Conservation (phyloP, 306 rosid genomes). For the Sophora flavescens region DNA sequence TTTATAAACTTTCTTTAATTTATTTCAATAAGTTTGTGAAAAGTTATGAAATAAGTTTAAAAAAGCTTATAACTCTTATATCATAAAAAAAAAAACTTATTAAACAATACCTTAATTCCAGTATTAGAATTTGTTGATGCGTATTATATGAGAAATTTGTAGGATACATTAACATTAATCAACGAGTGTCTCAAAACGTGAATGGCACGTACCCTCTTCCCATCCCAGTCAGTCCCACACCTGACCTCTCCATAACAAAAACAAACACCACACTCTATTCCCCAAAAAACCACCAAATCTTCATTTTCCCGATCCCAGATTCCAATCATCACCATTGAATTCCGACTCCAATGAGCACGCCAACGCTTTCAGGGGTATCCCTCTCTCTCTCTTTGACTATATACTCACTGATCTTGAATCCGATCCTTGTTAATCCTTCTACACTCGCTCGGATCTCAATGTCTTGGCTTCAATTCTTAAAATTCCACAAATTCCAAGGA, state of each 20-base stretch:
- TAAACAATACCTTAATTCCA: too few relatives aligned
- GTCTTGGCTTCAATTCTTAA: background rate
- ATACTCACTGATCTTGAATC: background rate
- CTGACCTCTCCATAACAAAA: background rate
- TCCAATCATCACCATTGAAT: background rate
- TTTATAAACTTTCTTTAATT: too few relatives aligned
- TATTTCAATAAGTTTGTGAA: too few relatives aligned
- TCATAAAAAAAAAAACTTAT: too few relatives aligned
- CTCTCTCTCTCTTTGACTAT: too few relatives aligned
- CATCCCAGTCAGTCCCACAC: background rate
- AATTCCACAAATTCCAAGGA: background rate
- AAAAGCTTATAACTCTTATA: too few relatives aligned
- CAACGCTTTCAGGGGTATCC: slow-evolving; percentile 18
- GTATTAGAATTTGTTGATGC: too few relatives aligned
- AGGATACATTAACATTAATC: too few relatives aligned
- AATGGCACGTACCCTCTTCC: background rate
- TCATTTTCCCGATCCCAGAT: background rate
- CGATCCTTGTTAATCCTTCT: background rate
- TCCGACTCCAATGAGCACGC: slow-evolving; percentile 27
- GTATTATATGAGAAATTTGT: too few relatives aligned
- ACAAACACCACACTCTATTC: background rate
- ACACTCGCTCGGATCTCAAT: background rate
- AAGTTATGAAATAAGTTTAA: too few relatives aligned
- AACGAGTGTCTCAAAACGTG: background rate
- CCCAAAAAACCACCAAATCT: background rate